Base-by-base conservation (phyloP, 352 stramenopile genomes). In the Pseudoperonospora humuli region DNA sequence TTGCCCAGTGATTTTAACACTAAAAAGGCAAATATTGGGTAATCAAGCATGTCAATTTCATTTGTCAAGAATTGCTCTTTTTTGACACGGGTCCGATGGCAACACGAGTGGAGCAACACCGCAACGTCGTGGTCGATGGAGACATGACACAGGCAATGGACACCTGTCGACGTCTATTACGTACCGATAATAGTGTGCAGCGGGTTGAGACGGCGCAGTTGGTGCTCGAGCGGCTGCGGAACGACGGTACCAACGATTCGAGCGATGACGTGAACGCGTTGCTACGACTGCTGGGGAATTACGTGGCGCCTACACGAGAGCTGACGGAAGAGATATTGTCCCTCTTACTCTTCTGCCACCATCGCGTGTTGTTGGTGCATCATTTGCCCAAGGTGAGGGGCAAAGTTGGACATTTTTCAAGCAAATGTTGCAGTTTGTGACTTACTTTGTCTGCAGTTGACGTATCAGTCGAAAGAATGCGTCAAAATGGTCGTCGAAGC, bases 401-500 rank as follows among this genome's bases (percentile, higher is more conserved):
- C 10, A 19, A 5, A 41, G 15, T 35, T 28, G 10, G 17, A 19
- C 13, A 45, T n/a, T n/a, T n/a, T n/a, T n/a, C n/a, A n/a, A n/a
- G n/a, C n/a, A n/a, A n/a, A n/a, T n/a, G n/a, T n/a, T n/a, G n/a
- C n/a, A n/a, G n/a, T n/a, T n/a, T n/a, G n/a, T 58, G 17, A 33
- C 19, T 5, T 2, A 14, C 5, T 17, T 20, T 29, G 18, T 25
- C 25, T 42, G 13, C 39, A 88, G 80, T 67, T 92, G 26, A 89
- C 75, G 14, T 89, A 85, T 47, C 77, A 90, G 45, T 90, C 80
- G 1, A 71, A 72, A 24, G 67, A 86, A 39, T 93, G 80, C 49
- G 74, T 90, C 5, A 47, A 74, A n/a, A 42, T 93, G 6, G 80
- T 93, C 3, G 47, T 90, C 6, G 47, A 84, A 35, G 62, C 75